Conservation (phyloP, 2,329 filamentous ascomycete species). For the Cladosporium velox region DNA sequence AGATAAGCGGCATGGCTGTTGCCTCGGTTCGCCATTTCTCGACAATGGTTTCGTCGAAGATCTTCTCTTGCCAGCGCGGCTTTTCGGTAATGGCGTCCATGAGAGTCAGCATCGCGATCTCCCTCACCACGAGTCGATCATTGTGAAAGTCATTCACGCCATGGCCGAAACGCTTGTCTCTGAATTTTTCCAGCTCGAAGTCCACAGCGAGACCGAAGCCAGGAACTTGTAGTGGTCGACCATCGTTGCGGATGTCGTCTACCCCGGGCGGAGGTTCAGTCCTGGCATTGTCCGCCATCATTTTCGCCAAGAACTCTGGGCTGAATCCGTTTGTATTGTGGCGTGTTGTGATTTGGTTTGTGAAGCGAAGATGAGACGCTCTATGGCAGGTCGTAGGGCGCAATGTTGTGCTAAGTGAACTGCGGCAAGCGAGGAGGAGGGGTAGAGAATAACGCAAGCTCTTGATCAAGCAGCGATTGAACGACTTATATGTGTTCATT, state of each 20-base stretch:
- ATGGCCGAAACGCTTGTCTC: conserved; percentile 22
- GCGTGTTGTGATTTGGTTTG: neutral
- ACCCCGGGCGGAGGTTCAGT: neutral
- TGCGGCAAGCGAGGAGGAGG: neutral
- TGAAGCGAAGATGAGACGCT: neutral
- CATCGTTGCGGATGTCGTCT: neutral
- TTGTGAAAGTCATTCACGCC: conserved; percentile 29
- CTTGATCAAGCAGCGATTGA: neutral
- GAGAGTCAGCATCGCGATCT: conserved; percentile 35
- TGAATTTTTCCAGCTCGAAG: neutral
- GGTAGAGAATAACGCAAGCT: neutral
- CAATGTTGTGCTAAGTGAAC: no score
- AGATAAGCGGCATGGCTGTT: conserved; percentile 7
- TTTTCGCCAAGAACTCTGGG: no score
- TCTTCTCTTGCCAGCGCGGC: conserved; percentile 34
- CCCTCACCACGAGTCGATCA: conserved; percentile 24
- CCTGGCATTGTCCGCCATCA: no score
- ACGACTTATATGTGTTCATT: neutral
- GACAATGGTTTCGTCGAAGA: conserved; percentile 33
- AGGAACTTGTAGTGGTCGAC: neutral
- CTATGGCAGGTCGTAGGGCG: neutral
- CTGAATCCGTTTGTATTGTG: no score
- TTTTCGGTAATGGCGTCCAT: conserved; percentile 37
- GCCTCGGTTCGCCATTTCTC: conserved; percentile 33
- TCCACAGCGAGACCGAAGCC: neutral